Evolutionary conservation across 2,329 filamentous ascomycete genomes (phyloP).

Genomic region (Nemania sp.): DNA sequence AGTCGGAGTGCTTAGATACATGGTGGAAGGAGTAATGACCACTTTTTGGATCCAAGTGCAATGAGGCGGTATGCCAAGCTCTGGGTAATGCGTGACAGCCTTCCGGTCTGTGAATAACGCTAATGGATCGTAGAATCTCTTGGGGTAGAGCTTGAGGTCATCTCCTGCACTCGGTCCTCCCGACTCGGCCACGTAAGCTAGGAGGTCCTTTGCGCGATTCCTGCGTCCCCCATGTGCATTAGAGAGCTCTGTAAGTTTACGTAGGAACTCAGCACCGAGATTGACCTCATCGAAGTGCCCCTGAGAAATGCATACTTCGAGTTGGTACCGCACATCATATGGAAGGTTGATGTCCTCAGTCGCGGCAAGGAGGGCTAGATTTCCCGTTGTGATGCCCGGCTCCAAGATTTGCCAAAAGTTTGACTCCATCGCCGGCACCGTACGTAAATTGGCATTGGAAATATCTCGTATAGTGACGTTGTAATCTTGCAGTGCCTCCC

Average conservation of each 20-base stretch:
- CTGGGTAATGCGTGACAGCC: slow-evolving; percentile 50
- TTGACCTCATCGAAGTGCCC: slow-evolving; percentile 76
- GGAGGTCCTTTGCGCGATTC: slow-evolving; percentile 62
- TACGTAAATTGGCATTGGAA: slow-evolving; percentile 44
- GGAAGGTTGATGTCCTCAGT: slow-evolving; percentile 52
- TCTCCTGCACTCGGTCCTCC: slow-evolving; percentile 2
- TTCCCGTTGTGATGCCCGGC: slow-evolving; percentile 32
- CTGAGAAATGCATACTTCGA: slow-evolving; percentile 90
- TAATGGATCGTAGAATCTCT: slow-evolving; percentile 70
- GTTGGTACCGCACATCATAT: slow-evolving; percentile 81
- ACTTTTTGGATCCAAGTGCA: slow-evolving; percentile 77
- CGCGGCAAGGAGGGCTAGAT: slow-evolving; percentile 39
- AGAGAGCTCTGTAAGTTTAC: slow-evolving; percentile 55
- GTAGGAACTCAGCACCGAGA: slow-evolving; percentile 68
- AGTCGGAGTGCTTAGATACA: slow-evolving; percentile 75
- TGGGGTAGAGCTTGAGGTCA: slow-evolving; percentile 46
- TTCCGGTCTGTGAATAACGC: slow-evolving; percentile 65
- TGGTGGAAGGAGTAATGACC: slow-evolving; percentile 79
- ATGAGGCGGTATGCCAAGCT: slow-evolving; percentile 65
- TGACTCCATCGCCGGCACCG: slow-evolving; percentile 40
- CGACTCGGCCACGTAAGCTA: slow-evolving; percentile 72
- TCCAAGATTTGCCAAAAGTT: slow-evolving; percentile 48
- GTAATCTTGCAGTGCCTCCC: slow-evolving; percentile 66
- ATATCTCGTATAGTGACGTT: slow-evolving; percentile 62
- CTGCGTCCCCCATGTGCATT: slow-evolving; percentile 28